Evolutionary conservation across 768 basidiomycete species (phyloP).

Genomic region (Trichaptum fuscoviolaceum): DNA sequence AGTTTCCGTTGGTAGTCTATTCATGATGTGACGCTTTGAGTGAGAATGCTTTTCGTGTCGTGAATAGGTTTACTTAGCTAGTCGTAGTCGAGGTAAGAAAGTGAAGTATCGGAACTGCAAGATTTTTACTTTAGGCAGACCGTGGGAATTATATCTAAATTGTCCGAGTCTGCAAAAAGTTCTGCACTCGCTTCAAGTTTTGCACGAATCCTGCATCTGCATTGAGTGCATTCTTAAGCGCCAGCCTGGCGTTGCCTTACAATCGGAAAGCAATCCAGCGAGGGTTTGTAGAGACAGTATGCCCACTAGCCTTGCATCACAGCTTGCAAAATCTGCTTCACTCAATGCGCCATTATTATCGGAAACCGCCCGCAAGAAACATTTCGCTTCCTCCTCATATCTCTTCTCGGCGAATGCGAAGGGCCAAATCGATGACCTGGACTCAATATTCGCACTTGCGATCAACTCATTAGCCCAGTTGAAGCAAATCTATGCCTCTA

Average conservation of each 20-base stretch:
- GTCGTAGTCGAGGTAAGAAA: too few species aligned
- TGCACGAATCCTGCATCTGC: too few species aligned
- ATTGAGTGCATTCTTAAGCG: too few species aligned
- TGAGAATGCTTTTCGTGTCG: too few species aligned
- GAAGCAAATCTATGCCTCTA: constrained; percentile 48
- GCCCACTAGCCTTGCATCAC: constrained; percentile 72
- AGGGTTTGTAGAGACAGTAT: constrained; percentile 22
- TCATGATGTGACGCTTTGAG: not conserved
- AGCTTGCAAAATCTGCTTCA: constrained; percentile 75
- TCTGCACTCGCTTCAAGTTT: too few species aligned
- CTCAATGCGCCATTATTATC: constrained; percentile 71
- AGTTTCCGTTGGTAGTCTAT: not conserved
- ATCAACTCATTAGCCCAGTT: constrained; percentile 76
- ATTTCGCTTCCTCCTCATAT: constrained; percentile 61
- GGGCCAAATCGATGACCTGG: constrained; percentile 72
- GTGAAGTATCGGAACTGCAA: too few species aligned
- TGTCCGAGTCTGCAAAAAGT: too few species aligned
- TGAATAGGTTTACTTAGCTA: too few species aligned
- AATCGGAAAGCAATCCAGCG: too few species aligned
- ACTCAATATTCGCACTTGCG: constrained; percentile 78
- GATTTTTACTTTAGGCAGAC: too few species aligned
- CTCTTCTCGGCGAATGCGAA: constrained; percentile 82
- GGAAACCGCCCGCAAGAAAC: constrained; percentile 57
- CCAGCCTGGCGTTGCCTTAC: too few species aligned
- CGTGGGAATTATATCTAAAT: too few species aligned